These are phyloP conservation scores for Fomitopsis pulvina DNA, from an alignment of 768 basidiomycete species.

Conservation along the genomic window DNA sequence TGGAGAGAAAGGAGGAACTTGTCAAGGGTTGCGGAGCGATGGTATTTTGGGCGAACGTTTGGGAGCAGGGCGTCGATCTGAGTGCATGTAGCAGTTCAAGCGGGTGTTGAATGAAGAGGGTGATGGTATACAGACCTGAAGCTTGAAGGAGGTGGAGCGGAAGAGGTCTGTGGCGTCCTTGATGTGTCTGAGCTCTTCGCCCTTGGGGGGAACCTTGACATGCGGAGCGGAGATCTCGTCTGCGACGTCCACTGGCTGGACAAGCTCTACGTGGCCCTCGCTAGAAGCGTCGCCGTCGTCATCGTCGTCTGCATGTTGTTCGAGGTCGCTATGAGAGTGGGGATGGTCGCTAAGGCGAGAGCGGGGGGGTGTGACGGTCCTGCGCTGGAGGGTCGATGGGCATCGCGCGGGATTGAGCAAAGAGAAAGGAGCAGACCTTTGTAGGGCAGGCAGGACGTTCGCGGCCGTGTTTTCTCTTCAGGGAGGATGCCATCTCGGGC, in stretches of 20 bases:
- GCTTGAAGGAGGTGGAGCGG: conserved; percentile 74
- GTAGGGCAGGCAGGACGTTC: no score
- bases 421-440: not conserved
- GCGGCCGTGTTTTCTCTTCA: not conserved
- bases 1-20: conserved; percentile 66
- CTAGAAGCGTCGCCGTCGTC: conserved; percentile 1
- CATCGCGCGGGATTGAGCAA: not conserved
- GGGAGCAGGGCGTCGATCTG: conserved; percentile 80
- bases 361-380: not conserved
- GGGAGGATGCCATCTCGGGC: not conserved
- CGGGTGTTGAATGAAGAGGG: not conserved
- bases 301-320: not conserved
- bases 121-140: conserved; percentile 48
- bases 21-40: conserved; percentile 52
- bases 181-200: conserved; percentile 63
- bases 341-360: not conserved
- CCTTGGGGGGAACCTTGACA: conserved; percentile 50
- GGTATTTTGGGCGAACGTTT: conserved; percentile 61
- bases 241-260: not conserved
- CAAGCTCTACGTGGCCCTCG: conserved; percentile 1
- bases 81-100: conserved; percentile 5
- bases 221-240: conserved; percentile 1
- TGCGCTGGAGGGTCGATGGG: not conserved
- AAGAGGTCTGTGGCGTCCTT: conserved; percentile 72
- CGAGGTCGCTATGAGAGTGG: not conserved